Conservation (phyloP, 768 basidiomycete genomes). For the Ephemerocybe angulata region DNA sequence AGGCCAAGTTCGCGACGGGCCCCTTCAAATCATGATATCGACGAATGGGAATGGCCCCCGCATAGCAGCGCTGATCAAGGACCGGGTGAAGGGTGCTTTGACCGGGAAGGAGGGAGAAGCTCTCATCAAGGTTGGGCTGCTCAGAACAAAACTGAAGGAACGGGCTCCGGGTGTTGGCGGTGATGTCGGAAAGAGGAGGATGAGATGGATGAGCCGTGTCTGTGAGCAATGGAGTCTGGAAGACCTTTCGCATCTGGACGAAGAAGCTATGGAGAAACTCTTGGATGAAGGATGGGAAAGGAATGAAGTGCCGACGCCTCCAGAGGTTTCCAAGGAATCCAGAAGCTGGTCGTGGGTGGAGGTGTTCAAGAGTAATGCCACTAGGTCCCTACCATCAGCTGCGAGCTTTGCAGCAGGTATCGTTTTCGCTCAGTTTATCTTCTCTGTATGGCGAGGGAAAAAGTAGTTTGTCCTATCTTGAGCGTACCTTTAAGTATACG, state of each 20-base stretch:
- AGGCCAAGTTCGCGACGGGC: slow-evolving; percentile 84
- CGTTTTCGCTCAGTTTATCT: not conserved
- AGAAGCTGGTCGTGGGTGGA: not conserved
- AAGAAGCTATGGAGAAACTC: slow-evolving; percentile 56
- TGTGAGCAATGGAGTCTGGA: slow-evolving; percentile 86
- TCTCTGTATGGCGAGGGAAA: not conserved
- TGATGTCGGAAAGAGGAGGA: slow-evolving; percentile 67
- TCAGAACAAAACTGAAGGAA: slow-evolving; percentile 70
- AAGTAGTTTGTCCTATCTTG: not conserved
- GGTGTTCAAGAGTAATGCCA: not conserved
- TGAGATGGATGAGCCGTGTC: slow-evolving; percentile 88
- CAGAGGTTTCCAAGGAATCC: not conserved
- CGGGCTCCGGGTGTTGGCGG: slow-evolving; percentile 84
- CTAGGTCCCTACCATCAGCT: not conserved
- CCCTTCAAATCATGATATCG: slow-evolving; percentile 93
- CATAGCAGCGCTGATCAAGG: slow-evolving; percentile 79
- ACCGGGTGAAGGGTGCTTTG: slow-evolving; percentile 62
- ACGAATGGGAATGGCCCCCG: slow-evolving; percentile 93
- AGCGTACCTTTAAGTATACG: not conserved
- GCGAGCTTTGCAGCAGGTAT: not conserved
- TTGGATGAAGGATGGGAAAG: slow-evolving; percentile 88
- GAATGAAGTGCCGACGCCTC: slow-evolving; percentile 35
- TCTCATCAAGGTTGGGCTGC: slow-evolving; percentile 72
- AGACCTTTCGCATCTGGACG: slow-evolving; percentile 70
- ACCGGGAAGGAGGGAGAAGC: slow-evolving; percentile 72